Evolutionary conservation across 2,329 filamentous ascomycete species (phyloP).

Genomic region (Daldinia sp.): DNA sequence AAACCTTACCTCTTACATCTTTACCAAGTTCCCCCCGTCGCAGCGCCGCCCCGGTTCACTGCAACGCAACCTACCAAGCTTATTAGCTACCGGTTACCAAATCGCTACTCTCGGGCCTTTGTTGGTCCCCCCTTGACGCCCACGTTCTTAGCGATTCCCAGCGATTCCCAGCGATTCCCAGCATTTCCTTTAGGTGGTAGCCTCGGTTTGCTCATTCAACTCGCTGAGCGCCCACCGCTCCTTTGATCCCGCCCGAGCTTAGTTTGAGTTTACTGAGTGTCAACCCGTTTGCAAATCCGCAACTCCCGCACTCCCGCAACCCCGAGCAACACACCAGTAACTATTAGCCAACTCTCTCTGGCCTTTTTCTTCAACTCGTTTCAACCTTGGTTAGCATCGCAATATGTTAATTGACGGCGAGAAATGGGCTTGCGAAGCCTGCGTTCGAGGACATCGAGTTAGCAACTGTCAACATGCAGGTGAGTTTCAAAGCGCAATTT

Average conservation of each 20-base stretch:
- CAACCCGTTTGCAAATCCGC: conserved; percentile 7
- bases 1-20: conserved; percentile 23
- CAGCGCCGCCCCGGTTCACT: conserved; percentile 26
- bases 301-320: too few species aligned
- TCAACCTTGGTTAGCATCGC: conserved; percentile 19
- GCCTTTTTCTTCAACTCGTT: neutral
- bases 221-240: conserved; percentile 19
- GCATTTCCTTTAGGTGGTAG: too few species aligned
- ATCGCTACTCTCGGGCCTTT: conserved; percentile 42
- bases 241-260: conserved; percentile 1
- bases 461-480: conserved; percentile 97
- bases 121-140: conserved; percentile 39
- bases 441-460: conserved; percentile 96
- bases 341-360: too few species aligned
- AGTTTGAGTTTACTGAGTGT: conserved; percentile 15
- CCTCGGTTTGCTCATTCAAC: conserved; percentile 19
- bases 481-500: conserved; percentile 62
- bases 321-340: conserved; percentile 24
- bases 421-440: conserved; percentile 98
- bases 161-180: conserved; percentile 16
- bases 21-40: conserved; percentile 27
- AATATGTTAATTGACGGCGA: conserved; percentile 89
- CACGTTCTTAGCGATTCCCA: conserved; percentile 27
- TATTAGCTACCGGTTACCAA: conserved; percentile 39
- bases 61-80: conserved; percentile 39